A percentile compares a stretch with the other conserved stretches of the same genome.
These are phyloP conservation scores for Ustilago lituana DNA, from an alignment of 1,284 basidiomycete species.

Conservation along the genomic window DNA sequence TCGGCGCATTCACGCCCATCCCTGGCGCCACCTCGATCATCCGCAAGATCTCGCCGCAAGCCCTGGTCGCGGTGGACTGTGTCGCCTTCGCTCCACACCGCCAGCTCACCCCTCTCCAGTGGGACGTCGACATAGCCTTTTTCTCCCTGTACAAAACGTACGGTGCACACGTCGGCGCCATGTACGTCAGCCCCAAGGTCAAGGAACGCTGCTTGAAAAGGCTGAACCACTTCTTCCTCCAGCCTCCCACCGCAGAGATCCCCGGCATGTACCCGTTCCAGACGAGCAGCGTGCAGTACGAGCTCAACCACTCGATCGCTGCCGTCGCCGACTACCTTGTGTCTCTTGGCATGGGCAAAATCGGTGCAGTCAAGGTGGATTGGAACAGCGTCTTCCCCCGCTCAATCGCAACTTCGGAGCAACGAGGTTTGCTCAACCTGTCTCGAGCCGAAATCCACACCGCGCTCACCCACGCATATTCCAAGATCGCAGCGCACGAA, in stretches of 20 bases:
- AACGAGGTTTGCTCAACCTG: neutral
- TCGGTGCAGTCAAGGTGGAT: conserved; percentile 6
- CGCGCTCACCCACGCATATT: conserved; percentile 56
- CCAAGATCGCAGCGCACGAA: conserved; percentile 70
- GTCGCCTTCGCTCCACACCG: conserved; percentile 82
- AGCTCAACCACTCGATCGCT: conserved; percentile 74
- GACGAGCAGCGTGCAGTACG: conserved; percentile 73
- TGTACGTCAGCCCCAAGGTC: conserved; percentile 73
- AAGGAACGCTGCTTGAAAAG: conserved; percentile 72
- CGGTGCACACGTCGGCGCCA: conserved; percentile 76
- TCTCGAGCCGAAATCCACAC: neutral
- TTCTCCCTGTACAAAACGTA: conserved; percentile 84
- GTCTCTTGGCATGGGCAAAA: conserved; percentile 68
- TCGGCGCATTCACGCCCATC: conserved; percentile 76
- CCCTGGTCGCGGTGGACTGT: conserved; percentile 76
- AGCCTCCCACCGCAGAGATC: conserved; percentile 54
- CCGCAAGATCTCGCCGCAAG: conserved; percentile 72
- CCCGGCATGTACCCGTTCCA: conserved; percentile 76
- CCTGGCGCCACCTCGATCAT: neutral
- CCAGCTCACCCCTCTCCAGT: conserved; percentile 72
- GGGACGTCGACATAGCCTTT: conserved; percentile 76
- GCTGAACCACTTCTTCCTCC: conserved; percentile 77
- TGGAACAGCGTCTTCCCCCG: conserved; percentile 16
- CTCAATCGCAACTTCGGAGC: neutral
- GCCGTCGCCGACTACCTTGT: conserved; percentile 76